These are phyloP conservation scores for Vitis hybrid DNA, from an alignment of 177 flowering plant genomes.

Conservation along the genomic window DNA sequence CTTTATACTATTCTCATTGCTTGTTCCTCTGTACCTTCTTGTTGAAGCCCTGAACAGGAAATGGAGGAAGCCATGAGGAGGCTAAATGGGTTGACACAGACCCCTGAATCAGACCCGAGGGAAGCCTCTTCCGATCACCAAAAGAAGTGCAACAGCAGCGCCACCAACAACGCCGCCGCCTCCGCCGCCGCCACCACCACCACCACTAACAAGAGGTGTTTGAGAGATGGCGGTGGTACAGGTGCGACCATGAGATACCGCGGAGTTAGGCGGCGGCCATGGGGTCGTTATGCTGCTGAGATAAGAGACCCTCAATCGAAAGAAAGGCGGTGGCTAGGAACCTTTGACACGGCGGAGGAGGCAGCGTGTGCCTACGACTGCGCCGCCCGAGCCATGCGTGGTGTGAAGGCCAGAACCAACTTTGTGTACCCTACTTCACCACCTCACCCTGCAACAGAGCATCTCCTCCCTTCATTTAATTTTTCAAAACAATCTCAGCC, in stretches of 20 bases:
- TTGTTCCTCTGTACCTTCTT: background rate
- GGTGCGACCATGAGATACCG: conserved; percentile 56
- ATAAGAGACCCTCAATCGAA: conserved; percentile 86
- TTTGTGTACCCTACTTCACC: conserved; percentile 58
- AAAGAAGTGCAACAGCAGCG: conserved; percentile 16
- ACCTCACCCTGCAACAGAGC: conserved; percentile 12
- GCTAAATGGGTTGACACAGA: conserved; percentile 23
- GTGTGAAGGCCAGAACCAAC: conserved; percentile 80
- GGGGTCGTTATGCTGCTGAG: conserved; percentile 98
- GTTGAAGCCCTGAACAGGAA: background rate
- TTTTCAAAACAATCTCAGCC: conserved; percentile 28
- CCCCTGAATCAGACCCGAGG: conserved; percentile 7
- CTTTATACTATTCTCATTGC: background rate
- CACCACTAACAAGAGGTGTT: conserved; percentile 35
- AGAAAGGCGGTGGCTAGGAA: conserved; percentile 91
- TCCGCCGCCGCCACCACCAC: conserved; percentile 12
- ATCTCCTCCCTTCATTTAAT: conserved; percentile 19
- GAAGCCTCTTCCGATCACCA: conserved; percentile 10
- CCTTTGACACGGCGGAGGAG: conserved; percentile 95
- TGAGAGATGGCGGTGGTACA: conserved; percentile 23
- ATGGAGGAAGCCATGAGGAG: conserved; percentile 56
- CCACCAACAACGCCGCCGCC: conserved; percentile 3
- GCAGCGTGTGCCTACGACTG: conserved; percentile 95
- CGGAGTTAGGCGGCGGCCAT: conserved; percentile 89
- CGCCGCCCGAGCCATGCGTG: conserved; percentile 92